A percentile compares a stretch with the other conserved stretches of the same genome.
Evolutionary conservation across 78 protist genomes (phyloP).

Genomic region (Tieghemostelium lacteum): DNA sequence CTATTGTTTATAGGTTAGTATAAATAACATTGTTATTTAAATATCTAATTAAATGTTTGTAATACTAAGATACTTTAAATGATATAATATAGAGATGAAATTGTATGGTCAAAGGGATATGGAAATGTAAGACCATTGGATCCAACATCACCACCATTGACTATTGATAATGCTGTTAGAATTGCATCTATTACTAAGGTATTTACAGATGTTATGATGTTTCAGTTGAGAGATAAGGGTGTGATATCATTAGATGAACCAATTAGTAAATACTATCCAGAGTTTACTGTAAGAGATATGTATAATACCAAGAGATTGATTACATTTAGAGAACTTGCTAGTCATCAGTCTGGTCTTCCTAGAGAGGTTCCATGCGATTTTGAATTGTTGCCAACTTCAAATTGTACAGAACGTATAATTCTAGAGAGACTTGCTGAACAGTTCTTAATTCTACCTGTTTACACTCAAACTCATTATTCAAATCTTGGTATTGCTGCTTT

Average conservation of each 20-base stretch:
- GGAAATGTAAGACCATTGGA: conserved; percentile 60
- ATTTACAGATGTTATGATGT: conserved; percentile 80
- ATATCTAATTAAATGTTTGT: too few relatives aligned
- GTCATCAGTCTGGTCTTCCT: conserved; percentile 56
- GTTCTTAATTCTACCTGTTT: conserved; percentile 48
- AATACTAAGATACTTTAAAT: too few relatives aligned
- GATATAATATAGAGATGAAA: conserved; percentile 48
- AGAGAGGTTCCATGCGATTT: conserved; percentile 73
- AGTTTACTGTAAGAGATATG: conserved; percentile 28
- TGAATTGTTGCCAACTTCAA: background rate
- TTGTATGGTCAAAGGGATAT: conserved; percentile 54
- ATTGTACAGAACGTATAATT: conserved; percentile 29
- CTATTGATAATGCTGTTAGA: conserved; percentile 39
- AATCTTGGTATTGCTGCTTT: conserved; percentile 49
- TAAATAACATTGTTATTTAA: too few relatives aligned
- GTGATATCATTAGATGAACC: conserved; percentile 37
- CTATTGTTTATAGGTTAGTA: conserved; percentile 68
- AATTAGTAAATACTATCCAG: conserved; percentile 12
- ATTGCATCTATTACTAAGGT: conserved; percentile 63
- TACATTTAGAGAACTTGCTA: conserved; percentile 48
- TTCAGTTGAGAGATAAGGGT: conserved; percentile 54
- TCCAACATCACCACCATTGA: conserved; percentile 45
- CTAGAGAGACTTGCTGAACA: background rate
- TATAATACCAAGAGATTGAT: conserved; percentile 10
- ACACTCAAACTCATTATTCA: conserved; percentile 46